Evolutionary conservation across 2,329 filamentous ascomycete genomes (phyloP).

Genomic region (Dactylellina haptotyla): DNA sequence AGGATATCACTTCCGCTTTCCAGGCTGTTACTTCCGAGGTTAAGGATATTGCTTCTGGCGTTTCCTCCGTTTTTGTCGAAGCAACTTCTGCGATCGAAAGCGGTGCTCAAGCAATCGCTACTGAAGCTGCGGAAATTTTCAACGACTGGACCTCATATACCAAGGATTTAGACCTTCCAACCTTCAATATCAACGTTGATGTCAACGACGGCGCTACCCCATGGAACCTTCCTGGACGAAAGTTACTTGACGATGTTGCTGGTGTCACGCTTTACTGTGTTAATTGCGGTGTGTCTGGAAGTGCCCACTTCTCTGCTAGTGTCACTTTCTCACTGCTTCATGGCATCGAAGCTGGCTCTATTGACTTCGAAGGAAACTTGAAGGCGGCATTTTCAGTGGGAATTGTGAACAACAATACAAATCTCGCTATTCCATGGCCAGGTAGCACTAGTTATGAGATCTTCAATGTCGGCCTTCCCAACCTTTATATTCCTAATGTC

Average conservation of each 20-base stretch:
- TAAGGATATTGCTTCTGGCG: conserved; percentile 22
- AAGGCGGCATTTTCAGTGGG: conserved; percentile 38
- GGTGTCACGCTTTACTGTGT: conserved; percentile 44
- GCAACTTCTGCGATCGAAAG: conserved; percentile 38
- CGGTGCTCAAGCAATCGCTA: conserved; percentile 24
- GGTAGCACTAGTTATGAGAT: conserved; percentile 22
- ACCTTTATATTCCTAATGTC: conserved; percentile 38
- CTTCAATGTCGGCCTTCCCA: conserved; percentile 42
- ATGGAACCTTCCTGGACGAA: conserved; percentile 26
- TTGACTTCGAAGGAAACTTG: conserved; percentile 50
- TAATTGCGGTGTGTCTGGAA: conserved; percentile 37
- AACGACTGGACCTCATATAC: conserved; percentile 41
- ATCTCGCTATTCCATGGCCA: conserved; percentile 20
- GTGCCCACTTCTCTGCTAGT: conserved; percentile 34
- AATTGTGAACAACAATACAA: conserved; percentile 35
- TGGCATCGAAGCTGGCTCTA: conserved; percentile 41
- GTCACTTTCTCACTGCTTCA: conserved; percentile 39
- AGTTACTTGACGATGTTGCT: conserved; percentile 17
- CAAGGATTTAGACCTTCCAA: conserved; percentile 13
- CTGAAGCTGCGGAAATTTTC: conserved; percentile 22
- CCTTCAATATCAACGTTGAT: conserved; percentile 32
- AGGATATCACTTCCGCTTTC: conserved; percentile 44
- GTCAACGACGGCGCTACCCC: conserved; percentile 29
- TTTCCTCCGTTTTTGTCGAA: conserved; percentile 29
- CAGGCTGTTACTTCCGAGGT: conserved; percentile 33